A percentile compares a stretch with the other conserved stretches of the same genome.
Conservation (phyloP, 1,284 basidiomycete species). For the Cryptococcus sp. region DNA sequence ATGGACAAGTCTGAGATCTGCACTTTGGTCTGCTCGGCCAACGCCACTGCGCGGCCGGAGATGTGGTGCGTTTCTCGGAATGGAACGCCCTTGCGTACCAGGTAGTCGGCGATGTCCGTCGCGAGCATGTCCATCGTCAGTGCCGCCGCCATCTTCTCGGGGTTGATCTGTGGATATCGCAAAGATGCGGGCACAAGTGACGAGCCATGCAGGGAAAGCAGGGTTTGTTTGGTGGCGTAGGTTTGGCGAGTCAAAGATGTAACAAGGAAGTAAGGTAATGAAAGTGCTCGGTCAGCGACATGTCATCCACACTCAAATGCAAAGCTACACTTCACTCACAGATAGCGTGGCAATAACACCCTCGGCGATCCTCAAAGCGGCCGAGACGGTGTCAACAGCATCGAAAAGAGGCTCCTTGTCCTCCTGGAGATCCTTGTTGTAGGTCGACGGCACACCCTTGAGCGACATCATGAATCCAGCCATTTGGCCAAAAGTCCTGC, state of each 20-base stretch:
- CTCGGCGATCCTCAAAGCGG: constrained; percentile 87
- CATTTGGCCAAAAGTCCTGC: constrained; percentile 94
- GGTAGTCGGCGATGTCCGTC: constrained; percentile 97
- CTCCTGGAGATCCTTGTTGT: constrained; percentile 99
- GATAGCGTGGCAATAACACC: constrained; percentile 89
- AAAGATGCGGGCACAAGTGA: not conserved
- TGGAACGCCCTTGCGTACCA: constrained; percentile 93
- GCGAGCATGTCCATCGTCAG: constrained; percentile 96
- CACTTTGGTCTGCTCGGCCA: constrained; percentile 81
- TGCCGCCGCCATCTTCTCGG: constrained; percentile 83
- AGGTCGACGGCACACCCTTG: constrained; percentile 95
- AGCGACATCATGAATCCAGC: constrained; percentile 97
- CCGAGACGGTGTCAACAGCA: constrained; percentile 81
- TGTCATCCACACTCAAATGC: not conserved
- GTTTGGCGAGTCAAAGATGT: too few relatives aligned
- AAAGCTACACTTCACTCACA: constrained; percentile 56
- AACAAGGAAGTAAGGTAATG: not conserved
- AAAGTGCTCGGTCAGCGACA: not conserved
- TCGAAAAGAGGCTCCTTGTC: constrained; percentile 98
- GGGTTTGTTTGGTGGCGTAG: not conserved
- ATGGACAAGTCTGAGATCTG: constrained; percentile 79
- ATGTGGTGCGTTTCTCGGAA: constrained; percentile 99
- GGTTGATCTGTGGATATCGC: constrained; percentile 66
- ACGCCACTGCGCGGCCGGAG: constrained; percentile 90
- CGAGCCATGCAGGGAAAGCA: not conserved